phyloP scores from a whole-genome alignment of 2,329 filamentous ascomycete genomes.

The Talaromyces sp. region DNA sequence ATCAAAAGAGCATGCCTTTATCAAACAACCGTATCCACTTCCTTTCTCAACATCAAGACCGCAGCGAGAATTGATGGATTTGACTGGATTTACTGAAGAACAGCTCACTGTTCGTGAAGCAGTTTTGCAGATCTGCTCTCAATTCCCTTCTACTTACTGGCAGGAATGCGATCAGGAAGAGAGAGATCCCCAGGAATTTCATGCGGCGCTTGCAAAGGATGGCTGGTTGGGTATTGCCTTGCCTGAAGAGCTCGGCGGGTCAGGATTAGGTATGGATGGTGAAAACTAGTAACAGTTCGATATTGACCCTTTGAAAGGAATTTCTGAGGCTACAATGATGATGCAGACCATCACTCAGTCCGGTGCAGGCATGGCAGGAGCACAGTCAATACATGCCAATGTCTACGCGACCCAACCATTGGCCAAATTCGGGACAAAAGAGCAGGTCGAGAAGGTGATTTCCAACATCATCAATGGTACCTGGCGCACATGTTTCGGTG shows the following conservation, averaged over 20 bases:
- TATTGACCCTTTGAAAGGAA: conserved; percentile 41
- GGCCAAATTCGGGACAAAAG: conserved; percentile 63
- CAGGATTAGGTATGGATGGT: conserved; percentile 49
- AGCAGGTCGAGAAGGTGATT: conserved; percentile 60
- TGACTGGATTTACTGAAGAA: conserved; percentile 64
- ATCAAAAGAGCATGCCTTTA: neutral
- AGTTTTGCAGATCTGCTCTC: conserved; percentile 61
- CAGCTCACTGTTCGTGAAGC: conserved; percentile 69
- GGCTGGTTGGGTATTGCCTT: conserved; percentile 80
- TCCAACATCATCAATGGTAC: conserved; percentile 67
- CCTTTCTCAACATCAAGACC: conserved; percentile 4
- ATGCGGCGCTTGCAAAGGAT: conserved; percentile 66
- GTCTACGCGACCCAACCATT: conserved; percentile 61
- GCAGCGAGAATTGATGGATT: conserved; percentile 58
- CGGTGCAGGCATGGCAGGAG: conserved; percentile 71
- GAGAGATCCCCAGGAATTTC: conserved; percentile 68
- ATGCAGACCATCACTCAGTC: conserved; percentile 75
- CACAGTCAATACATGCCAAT: conserved; percentile 55
- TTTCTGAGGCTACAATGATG: conserved; percentile 82
- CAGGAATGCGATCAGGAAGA: conserved; percentile 65
- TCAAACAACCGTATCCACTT: neutral
- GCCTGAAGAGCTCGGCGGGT: conserved; percentile 67
- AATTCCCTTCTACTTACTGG: conserved; percentile 69
- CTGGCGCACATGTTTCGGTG: conserved; percentile 72
- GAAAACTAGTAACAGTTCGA: neutral